phyloP scores from a whole-genome alignment of 2,329 filamentous ascomycete species.

The Microcyclospora pomicola region DNA sequence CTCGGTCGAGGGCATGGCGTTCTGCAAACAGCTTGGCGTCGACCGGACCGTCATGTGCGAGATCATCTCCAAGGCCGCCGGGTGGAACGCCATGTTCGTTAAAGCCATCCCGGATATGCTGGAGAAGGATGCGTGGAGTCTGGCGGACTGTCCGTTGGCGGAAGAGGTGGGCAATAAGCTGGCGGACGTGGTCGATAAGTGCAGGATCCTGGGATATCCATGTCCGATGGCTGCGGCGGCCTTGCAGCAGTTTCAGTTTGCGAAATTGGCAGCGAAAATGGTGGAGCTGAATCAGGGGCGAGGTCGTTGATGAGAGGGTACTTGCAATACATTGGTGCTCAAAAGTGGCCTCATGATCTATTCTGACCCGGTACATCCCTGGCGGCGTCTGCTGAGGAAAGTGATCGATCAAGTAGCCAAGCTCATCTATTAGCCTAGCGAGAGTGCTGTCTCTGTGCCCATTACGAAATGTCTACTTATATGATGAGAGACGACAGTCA shows the following conservation, averaged over 20 bases:
- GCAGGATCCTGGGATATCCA: conserved; percentile 18
- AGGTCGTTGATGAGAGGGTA: neutral
- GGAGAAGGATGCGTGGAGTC: conserved; percentile 21
- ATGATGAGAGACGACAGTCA: neutral
- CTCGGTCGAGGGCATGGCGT: conserved; percentile 34
- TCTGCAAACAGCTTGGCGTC: conserved; percentile 32
- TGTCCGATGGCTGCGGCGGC: conserved; percentile 23
- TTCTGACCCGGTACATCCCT: too few species aligned
- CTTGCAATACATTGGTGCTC: too few species aligned
- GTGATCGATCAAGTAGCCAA: neutral
- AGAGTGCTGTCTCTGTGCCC: neutral
- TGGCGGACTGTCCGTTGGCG: conserved; percentile 24
- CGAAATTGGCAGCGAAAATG: conserved; percentile 11
- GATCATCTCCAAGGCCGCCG: conserved; percentile 35
- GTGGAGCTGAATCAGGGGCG: conserved; percentile 3
- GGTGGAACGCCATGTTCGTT: conserved; percentile 32
- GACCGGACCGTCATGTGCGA: conserved; percentile 33
- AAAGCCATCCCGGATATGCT: conserved; percentile 23
- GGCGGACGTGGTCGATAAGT: conserved; percentile 29
- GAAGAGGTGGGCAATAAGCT: conserved; percentile 26
- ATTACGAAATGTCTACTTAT: neutral
- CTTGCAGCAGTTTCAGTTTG: conserved; percentile 23
- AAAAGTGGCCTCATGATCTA: too few species aligned
- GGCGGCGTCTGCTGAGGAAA: too few species aligned
- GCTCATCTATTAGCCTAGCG: neutral